Evolutionary conservation across 352 stramenopile species (phyloP).

Genomic region (Thalassiosira sp.): DNA sequence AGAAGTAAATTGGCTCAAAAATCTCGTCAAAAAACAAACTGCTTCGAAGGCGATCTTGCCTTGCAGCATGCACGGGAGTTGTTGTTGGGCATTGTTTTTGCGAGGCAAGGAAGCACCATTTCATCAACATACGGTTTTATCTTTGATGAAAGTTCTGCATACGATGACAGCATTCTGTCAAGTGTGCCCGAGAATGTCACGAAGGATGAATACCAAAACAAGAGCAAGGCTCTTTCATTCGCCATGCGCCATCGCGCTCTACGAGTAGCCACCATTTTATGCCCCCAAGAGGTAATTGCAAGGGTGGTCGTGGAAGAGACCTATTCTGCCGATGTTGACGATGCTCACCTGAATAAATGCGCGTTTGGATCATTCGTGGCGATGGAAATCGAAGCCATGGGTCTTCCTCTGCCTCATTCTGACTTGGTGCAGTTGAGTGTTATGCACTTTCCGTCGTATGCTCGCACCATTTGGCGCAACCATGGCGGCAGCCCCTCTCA

Average conservation of each 20-base stretch:
- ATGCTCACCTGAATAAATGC: slow-evolving; percentile 53
- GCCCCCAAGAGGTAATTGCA: slow-evolving; percentile 71
- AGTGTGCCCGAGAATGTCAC: slow-evolving; percentile 18
- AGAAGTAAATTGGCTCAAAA: slow-evolving; percentile 37
- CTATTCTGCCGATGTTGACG: slow-evolving; percentile 40
- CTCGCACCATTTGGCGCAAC: slow-evolving; percentile 77
- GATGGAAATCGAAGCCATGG: slow-evolving; percentile 84
- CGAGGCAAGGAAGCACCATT: slow-evolving; percentile 51
- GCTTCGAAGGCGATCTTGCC: slow-evolving; percentile 59
- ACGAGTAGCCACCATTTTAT: slow-evolving; percentile 72
- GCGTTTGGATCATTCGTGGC: slow-evolving; percentile 77
- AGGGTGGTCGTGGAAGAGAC: slow-evolving; percentile 64
- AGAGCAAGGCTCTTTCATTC: slow-evolving; percentile 70
- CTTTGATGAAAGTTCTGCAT: slow-evolving; percentile 32
- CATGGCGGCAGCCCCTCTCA: slow-evolving; percentile 47
- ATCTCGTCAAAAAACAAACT: slow-evolving; percentile 29
- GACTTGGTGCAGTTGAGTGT: slow-evolving; percentile 73
- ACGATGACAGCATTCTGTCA: slow-evolving; percentile 37
- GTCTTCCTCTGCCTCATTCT: slow-evolving; percentile 77
- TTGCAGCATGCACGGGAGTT: slow-evolving; percentile 70
- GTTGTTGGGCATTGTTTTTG: slow-evolving; percentile 79
- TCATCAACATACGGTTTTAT: slow-evolving; percentile 43
- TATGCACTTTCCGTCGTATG: slow-evolving; percentile 82
- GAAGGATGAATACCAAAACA: slow-evolving; percentile 21
- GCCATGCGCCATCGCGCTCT: slow-evolving; percentile 81